Percentiles rank a stretch among this genome's conserved stretches.
These are phyloP conservation scores for Lactarius pseudohatsudake DNA, from an alignment of 768 basidiomycete genomes.

Conservation along the genomic window DNA sequence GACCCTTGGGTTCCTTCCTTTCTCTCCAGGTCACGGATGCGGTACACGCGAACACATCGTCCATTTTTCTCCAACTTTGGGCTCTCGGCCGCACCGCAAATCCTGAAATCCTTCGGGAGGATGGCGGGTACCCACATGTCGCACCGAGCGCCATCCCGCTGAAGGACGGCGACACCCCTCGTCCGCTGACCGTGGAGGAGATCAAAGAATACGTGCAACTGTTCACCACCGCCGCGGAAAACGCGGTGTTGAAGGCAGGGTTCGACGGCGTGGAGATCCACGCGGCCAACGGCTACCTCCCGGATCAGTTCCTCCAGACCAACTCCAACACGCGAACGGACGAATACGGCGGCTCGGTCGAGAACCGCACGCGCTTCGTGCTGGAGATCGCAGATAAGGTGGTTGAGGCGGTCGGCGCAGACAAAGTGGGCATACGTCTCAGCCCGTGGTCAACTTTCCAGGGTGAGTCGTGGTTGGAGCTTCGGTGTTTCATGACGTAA, in stretches of 20 bases:
- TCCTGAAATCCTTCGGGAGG: neutral
- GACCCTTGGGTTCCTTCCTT: neutral
- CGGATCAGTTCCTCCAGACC: constrained; percentile 42
- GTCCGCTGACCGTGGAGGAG: constrained; percentile 32
- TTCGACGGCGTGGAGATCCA: constrained; percentile 38
- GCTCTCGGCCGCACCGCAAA: constrained; percentile 38
- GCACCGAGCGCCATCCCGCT: constrained; percentile 3
- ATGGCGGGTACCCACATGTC: constrained; percentile 5
- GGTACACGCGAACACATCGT: constrained; percentile 39
- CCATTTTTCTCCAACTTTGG: constrained; percentile 42
- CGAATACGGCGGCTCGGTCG: constrained; percentile 47
- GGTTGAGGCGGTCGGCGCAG: constrained; percentile 38
- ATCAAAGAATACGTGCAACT: constrained; percentile 32
- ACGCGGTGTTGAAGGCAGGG: constrained; percentile 39
- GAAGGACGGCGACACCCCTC: neutral
- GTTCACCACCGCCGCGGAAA: constrained; percentile 40
- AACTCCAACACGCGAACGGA: constrained; percentile 43
- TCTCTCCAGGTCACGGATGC: constrained; percentile 22
- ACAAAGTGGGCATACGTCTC: constrained; percentile 39
- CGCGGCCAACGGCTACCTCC: constrained; percentile 35
- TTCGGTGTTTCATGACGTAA: neutral
- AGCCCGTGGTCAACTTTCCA: constrained; percentile 32
- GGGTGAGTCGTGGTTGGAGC: neutral
- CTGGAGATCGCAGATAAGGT: constrained; percentile 42
- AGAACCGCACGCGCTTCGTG: constrained; percentile 46